Percentiles rank a stretch among this genome's conserved stretches.
Evolutionary conservation across 2,329 filamentous ascomycete species (phyloP).

Genomic region (Fusarium liriodendri): DNA sequence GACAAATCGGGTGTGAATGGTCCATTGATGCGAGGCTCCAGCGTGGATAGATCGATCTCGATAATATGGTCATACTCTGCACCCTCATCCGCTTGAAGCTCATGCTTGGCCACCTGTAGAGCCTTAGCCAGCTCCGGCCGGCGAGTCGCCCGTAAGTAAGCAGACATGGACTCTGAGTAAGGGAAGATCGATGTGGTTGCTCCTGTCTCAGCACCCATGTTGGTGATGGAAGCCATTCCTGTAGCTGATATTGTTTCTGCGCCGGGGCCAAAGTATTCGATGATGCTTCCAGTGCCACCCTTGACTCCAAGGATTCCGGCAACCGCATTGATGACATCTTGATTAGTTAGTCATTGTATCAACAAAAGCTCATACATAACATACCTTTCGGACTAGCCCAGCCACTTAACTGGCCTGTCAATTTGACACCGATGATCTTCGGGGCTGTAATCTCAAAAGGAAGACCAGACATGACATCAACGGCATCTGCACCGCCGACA

Average conservation of each 20-base stretch:
- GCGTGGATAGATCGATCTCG: conserved; percentile 92
- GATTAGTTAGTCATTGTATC: too few species aligned
- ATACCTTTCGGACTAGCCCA: conserved; percentile 90
- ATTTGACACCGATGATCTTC: conserved; percentile 84
- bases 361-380: too few species aligned
- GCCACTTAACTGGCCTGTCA: conserved; percentile 84
- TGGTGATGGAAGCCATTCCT: conserved; percentile 91
- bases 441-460: conserved; percentile 98
- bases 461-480: conserved; percentile 94
- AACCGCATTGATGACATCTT: conserved; percentile 81
- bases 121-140: conserved; percentile 33
- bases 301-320: conserved; percentile 92
- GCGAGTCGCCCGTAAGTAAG: conserved; percentile 91
- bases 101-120: conserved; percentile 66
- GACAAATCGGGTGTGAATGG: conserved; percentile 98
- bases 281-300: conserved; percentile 92
- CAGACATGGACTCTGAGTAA: conserved; percentile 83
- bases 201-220: conserved; percentile 90
- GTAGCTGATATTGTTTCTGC: conserved; percentile 90
- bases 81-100: conserved; percentile 79
- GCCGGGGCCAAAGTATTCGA: conserved; percentile 93
- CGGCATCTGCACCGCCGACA: conserved; percentile 95
- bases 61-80: conserved; percentile 96
- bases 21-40: conserved; percentile 98
- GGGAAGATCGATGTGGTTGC: conserved; percentile 98